phyloP scores from a whole-genome alignment of 495 filamentous ascomycete genomes.

The Venustampulla echinocandica region DNA sequence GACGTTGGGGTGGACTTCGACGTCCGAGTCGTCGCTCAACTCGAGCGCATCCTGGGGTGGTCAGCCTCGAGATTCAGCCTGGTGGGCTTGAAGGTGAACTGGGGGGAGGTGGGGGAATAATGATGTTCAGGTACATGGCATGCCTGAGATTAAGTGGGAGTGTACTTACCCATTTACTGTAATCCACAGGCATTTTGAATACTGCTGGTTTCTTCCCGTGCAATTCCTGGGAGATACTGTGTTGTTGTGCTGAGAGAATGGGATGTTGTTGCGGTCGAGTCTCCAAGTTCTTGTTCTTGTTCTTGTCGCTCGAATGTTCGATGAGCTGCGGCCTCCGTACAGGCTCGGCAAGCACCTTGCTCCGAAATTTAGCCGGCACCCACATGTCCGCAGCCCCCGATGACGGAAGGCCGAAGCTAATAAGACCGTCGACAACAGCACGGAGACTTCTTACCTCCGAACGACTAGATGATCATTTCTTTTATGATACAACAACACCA shows the following conservation, averaged over 20 bases:
- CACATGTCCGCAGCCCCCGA: no score
- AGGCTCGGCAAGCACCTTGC: neutral
- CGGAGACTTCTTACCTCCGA: no score
- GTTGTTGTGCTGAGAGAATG: neutral
- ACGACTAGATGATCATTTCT: no score
- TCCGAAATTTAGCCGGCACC: neutral
- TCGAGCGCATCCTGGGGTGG: constrained; percentile 67
- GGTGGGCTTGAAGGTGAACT: constrained; percentile 8
- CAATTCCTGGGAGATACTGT: neutral
- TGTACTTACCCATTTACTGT: constrained; percentile 77
- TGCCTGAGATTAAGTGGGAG: neutral
- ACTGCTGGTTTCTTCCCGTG: neutral
- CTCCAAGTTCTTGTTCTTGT: neutral
- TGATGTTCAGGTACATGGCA: neutral
- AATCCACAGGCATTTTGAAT: constrained; percentile 74
- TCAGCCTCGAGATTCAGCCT: constrained; percentile 19
- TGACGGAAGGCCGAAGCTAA: no score
- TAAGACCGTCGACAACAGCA: no score
- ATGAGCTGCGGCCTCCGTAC: neutral
- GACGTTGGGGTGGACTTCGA: constrained; percentile 98
- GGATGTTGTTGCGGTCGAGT: no score
- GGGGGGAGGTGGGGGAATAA: no score
- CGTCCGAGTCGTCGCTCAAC: constrained; percentile 94
- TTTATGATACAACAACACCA: no score
- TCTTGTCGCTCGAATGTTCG: neutral